Conservation (phyloP, 1,284 basidiomycete species). For the Pterulicium gracile region DNA sequence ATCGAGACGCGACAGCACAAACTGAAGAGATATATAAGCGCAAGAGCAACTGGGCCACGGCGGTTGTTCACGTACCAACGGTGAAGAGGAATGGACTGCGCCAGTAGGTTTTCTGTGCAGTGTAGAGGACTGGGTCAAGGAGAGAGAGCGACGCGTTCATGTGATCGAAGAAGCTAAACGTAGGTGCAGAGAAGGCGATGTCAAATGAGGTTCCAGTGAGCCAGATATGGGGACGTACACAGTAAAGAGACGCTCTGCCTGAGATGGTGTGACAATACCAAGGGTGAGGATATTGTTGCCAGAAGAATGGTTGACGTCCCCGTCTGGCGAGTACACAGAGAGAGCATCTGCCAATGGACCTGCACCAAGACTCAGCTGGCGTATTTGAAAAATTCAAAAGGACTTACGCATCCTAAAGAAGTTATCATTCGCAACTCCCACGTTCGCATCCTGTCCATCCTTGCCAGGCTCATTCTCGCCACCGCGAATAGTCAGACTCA, state of each 20-base stretch:
- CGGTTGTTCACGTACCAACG: conserved; percentile 45
- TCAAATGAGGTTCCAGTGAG: conserved; percentile 2
- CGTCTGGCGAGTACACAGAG: not conserved
- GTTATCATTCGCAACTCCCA: conserved; percentile 51
- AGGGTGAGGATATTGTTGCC: conserved; percentile 47
- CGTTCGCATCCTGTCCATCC: conserved; percentile 31
- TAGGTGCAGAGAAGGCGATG: conserved; percentile 9
- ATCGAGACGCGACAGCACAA: conserved; percentile 69
- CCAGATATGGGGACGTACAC: conserved; percentile 38
- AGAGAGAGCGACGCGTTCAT: conserved; percentile 68
- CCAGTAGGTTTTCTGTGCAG: conserved; percentile 58
- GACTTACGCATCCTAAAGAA: conserved; percentile 56
- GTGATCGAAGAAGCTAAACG: conserved; percentile 64
- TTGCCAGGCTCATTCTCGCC: conserved; percentile 29
- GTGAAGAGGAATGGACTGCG: conserved; percentile 77
- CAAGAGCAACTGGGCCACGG: conserved; percentile 25
- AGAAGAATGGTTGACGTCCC: not conserved
- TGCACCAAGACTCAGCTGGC: not conserved
- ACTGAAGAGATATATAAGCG: conserved; percentile 31
- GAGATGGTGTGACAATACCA: conserved; percentile 55
- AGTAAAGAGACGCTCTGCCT: conserved; percentile 69
- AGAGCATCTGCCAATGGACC: not conserved
- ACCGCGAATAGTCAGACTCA: conserved; percentile 37
- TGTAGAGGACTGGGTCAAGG: conserved; percentile 67
- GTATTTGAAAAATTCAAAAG: conserved; percentile 1